Base-by-base conservation (phyloP, 2,329 filamentous ascomycete genomes). In the Pestalotiopsis sp. region DNA sequence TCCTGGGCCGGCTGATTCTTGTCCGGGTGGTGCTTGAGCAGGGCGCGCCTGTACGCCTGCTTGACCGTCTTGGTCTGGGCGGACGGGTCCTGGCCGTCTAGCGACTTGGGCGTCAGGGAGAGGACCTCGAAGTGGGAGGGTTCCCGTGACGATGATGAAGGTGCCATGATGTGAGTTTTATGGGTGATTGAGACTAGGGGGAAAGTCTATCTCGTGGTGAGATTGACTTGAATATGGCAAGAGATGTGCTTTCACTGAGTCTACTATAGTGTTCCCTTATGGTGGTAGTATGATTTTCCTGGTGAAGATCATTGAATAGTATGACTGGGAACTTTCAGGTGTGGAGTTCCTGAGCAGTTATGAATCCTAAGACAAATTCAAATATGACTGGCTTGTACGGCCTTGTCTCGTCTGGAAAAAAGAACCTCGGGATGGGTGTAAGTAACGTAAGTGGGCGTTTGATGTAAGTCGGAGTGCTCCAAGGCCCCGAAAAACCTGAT, bases 11-110 rank as follows among this genome's bases (percentile, higher is more conserved):
- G 69, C 38, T 66, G 63, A 69, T 76, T 73, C 74, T 91, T 91
- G 80, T 91, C 89, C 2, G 90, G 90, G 78, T 92, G 90, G 80
- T 92, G 85, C 71, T 83, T 85, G 17, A 92, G 85, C 41, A 92
- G 85, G 25, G 90, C 88, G 66, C 87, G 85, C 77, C 85, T 88
- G 79, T 92, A 92, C 69, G 90, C 89, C 69, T 84, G 84, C 75
- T 90, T 91, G 69, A 92, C 72, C 38, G 71, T 69, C 65, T 76
- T 81, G 64, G 87, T 80, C 63, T 83, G 80, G 71, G 81, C 75
- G 55, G 83, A 77, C 74, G 84, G 81, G 69, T 79, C 73, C 66
- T 82, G 76, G 68, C 81, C 77, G 73, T 84, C 78, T 69, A 88
- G 80, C 67, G 87, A 77, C 68, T 82, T 73, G 20, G 82, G 82